Conservation (phyloP, 345 rosid genomes). For the Syzygium grande region DNA sequence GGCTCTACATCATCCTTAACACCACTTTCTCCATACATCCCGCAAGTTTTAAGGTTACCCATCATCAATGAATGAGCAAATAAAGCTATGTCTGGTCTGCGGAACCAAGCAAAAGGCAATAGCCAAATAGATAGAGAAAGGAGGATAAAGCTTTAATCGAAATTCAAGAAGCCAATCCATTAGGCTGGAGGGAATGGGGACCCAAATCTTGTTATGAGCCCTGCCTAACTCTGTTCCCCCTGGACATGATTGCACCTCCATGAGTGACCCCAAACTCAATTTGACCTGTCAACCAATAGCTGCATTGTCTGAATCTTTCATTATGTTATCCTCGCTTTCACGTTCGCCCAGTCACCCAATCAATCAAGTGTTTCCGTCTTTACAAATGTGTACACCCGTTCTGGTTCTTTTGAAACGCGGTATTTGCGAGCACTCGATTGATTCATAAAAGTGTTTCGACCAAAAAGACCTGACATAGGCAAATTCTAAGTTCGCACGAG, state of each 20-base stretch:
- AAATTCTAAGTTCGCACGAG: not conserved
- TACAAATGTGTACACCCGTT: not conserved
- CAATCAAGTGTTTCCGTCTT: not conserved
- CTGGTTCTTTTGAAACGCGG: not conserved
- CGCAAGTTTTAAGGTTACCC: not conserved
- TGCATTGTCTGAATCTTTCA: not conserved
- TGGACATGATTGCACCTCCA: not conserved
- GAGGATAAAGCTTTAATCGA: not conserved
- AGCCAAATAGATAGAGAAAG: not conserved
- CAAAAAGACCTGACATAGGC: not conserved
- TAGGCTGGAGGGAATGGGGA: not conserved
- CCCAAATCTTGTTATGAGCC: not conserved
- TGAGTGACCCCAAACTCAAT: not conserved
- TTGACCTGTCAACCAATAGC: not conserved
- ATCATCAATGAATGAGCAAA: not conserved
- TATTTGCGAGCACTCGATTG: not conserved
- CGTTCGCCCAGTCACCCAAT: not conserved
- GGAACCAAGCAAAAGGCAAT: not conserved
- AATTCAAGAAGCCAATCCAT: not conserved
- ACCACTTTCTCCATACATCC: not conserved
- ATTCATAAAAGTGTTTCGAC: not conserved
- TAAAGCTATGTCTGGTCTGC: not conserved
- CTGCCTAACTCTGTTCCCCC: not conserved
- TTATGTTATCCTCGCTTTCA: not conserved
- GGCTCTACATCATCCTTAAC: not conserved